Evolutionary conservation across 2,329 filamentous ascomycete species (phyloP).

Genomic region (Venturia aucupariae): DNA sequence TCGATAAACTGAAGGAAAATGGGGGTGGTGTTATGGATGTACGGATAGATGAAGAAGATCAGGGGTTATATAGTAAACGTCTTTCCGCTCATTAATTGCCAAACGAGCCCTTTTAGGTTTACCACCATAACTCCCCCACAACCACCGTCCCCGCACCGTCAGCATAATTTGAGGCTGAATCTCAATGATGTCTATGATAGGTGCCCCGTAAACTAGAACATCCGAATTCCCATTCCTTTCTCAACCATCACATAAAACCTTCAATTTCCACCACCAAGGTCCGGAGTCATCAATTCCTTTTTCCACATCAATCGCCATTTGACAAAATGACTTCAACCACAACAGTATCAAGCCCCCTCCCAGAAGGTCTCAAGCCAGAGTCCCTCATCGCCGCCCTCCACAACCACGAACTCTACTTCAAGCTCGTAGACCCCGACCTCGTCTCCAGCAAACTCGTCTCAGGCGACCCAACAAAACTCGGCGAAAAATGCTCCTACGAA

Average conservation of each 20-base stretch:
- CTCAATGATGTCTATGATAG: background rate
- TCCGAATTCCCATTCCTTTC: background rate
- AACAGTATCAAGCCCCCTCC: conserved; percentile 27
- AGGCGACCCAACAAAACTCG: conserved; percentile 22
- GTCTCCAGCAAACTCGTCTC: conserved; percentile 26
- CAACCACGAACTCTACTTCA: conserved; percentile 33
- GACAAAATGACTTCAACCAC: conserved; percentile 23
- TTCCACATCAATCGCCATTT: background rate
- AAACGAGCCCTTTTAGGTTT: background rate
- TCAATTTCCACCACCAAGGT: background rate
- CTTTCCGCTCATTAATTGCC: background rate
- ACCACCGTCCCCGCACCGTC: background rate
- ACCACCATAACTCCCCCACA: background rate
- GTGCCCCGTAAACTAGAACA: background rate
- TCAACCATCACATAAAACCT: background rate
- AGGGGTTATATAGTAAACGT: background rate
- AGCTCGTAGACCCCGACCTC: conserved; percentile 27
- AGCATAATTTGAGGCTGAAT: background rate
- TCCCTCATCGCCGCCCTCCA: conserved; percentile 28
- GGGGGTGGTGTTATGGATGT: background rate
- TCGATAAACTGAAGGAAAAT: background rate
- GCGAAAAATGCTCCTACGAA: background rate
- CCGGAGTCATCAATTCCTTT: background rate
- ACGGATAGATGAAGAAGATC: background rate
- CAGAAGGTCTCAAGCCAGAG: conserved; percentile 20